A percentile compares a stretch with the other conserved stretches of the same genome.
These are phyloP conservation scores for Ceratocystis harringtonii DNA, from an alignment of 2,329 filamentous ascomycete genomes.

Conservation along the genomic window DNA sequence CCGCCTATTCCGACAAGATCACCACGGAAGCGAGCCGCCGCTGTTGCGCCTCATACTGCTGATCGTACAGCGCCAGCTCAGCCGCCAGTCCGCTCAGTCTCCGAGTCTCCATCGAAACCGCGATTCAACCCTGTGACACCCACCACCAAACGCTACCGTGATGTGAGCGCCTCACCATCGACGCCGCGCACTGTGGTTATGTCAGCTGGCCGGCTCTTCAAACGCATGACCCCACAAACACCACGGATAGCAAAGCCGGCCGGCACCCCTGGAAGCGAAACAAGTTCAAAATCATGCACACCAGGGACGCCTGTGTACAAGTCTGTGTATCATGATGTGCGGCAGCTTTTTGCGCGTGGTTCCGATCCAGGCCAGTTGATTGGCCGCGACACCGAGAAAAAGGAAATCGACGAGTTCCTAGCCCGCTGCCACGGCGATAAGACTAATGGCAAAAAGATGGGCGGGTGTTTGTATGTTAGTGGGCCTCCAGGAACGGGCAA, in stretches of 20 bases:
- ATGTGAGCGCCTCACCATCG: slow-evolving; percentile 58
- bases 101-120: slow-evolving; percentile 12
- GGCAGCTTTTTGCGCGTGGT: slow-evolving; percentile 73
- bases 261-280: slow-evolving; percentile 8
- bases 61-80: too few species aligned
- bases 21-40: slow-evolving; percentile 5
- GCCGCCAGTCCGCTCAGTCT: not conserved
- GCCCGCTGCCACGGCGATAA: slow-evolving; percentile 42
- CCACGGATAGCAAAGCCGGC: slow-evolving; percentile 27
- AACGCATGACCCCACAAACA: slow-evolving; percentile 64
- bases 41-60: not conserved
- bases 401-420: slow-evolving; percentile 56
- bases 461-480: slow-evolving; percentile 85
- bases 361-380: slow-evolving; percentile 60
- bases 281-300: not conserved
- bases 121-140: slow-evolving; percentile 43
- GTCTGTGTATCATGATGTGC: slow-evolving; percentile 73
- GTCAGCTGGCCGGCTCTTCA: slow-evolving; percentile 58
- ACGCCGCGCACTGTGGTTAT: slow-evolving; percentile 78
- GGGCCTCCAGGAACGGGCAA: slow-evolving; percentile 94
- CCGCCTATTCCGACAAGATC: not conserved
- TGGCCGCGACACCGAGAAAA: slow-evolving; percentile 55
- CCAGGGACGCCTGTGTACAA: slow-evolving; percentile 3
- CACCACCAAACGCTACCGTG: slow-evolving; percentile 60
- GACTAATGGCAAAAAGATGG: slow-evolving; percentile 43